A percentile compares a stretch with the other conserved stretches of the same genome.
These are phyloP conservation scores for Thelephora ganbajun DNA, from an alignment of 768 basidiomycete genomes.

Conservation along the genomic window DNA sequence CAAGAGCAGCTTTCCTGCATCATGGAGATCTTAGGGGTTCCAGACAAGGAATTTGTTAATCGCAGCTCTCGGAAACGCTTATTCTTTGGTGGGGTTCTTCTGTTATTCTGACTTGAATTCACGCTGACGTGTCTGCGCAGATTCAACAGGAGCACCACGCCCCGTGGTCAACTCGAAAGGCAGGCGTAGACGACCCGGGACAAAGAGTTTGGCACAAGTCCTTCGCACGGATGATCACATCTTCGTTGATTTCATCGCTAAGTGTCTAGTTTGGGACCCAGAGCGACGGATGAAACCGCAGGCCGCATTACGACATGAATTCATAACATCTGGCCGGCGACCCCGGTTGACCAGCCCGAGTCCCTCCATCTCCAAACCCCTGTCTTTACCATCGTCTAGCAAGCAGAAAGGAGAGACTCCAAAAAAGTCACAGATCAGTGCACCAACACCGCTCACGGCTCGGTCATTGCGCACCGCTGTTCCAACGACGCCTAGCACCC, in stretches of 20 bases:
- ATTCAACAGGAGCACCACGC: constrained; percentile 84
- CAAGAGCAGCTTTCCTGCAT: constrained; percentile 97
- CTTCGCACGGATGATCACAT: constrained; percentile 87
- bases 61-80: constrained; percentile 86
- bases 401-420: constrained; percentile 54
- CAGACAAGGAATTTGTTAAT: constrained; percentile 91
- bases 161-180: constrained; percentile 96
- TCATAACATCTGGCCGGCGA: constrained; percentile 57
- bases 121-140: constrained; percentile 25
- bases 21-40: constrained; percentile 96
- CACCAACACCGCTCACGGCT: constrained; percentile 77
- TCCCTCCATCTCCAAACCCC: constrained; percentile 35
- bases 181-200: constrained; percentile 78
- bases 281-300: constrained; percentile 92
- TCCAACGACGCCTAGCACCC: constrained; percentile 44
- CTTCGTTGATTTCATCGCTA: constrained; percentile 93
- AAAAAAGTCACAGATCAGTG: constrained; percentile 83
- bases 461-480: constrained; percentile 45
- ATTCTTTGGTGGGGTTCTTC: constrained; percentile 69
- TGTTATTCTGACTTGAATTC: not conserved
- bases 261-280: constrained; percentile 98
- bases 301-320: constrained; percentile 83
- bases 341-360: constrained; percentile 29
- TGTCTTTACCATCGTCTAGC: constrained; percentile 32
- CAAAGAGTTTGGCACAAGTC: constrained; percentile 81